Evolutionary conservation across 2,329 filamentous ascomycete species (phyloP), one percentile per base, ranked within the genome.

Genomic region (Stemphylium vesicarium): DNA sequence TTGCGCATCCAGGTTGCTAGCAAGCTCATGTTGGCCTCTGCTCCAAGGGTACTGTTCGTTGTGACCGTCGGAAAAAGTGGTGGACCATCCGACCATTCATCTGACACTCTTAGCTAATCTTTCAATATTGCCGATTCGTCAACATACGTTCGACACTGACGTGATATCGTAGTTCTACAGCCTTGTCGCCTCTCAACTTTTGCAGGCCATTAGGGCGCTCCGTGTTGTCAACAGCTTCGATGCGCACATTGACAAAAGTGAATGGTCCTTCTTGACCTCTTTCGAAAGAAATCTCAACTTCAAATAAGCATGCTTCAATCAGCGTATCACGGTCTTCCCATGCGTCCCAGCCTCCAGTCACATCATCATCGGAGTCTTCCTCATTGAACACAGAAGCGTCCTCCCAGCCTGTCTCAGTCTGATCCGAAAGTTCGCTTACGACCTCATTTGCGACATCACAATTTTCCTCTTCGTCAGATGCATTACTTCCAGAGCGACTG

Each of bases 251-350:
- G n/a, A 54, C 11, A 22, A 54, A 50, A 3, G 50, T 47, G 13
- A 57, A 57, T 4, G 39, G 22, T 22, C 45, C 55, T 16, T 24
- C 45, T 22, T 41, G 29, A n/a, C 41, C 39, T 45, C 45, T 50
- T 26, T 57, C 50, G 26, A 57, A 57, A 4, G 45, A 54, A 9
- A 43, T 10, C 4, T 39, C 43, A 12, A 57, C 12, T 5, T 33
- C 11, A 31, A 54, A 57, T 6, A 13, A 32, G 15, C 44, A 54
- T 12, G 26, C 11, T 11, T 48, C 24, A 12, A 9, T 11, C 2
- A 57, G 40, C 15, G 45, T 54, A 26, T 57, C 55, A 26, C 55
- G 50, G 11, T 57, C 50, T 35, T 57, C 16, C 44, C 48, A 57
- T 36, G 35, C 15, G n/a, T 50, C 36, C 54, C 43, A 57, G 9